Conservation (phyloP, 2,329 filamentous ascomycete species). For the Curvularia eragrostidis region DNA sequence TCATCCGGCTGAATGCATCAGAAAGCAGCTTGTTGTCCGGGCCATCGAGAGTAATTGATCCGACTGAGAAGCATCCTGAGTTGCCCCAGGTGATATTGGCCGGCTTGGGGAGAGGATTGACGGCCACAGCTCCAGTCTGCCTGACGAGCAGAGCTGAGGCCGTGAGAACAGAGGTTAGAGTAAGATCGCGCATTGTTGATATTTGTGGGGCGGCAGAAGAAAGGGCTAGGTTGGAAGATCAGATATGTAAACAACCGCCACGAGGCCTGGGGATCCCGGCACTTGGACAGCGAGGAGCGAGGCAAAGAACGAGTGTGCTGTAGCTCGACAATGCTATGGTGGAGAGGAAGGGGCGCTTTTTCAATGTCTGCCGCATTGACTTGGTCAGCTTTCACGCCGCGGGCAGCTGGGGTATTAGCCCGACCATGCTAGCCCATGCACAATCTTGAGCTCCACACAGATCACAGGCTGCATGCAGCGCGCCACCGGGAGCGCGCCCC, state of each 20-base stretch:
- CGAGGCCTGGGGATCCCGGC: not conserved
- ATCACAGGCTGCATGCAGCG: slow-evolving; percentile 13
- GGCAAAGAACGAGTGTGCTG: slow-evolving; percentile 13
- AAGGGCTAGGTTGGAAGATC: not conserved
- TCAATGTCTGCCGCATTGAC: slow-evolving; percentile 25
- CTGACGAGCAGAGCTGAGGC: slow-evolving; percentile 46
- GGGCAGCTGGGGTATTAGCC: slow-evolving; percentile 26
- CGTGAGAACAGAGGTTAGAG: slow-evolving; percentile 41
- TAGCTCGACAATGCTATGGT: slow-evolving; percentile 7
- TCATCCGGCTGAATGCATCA: slow-evolving; percentile 60
- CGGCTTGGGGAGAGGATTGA: slow-evolving; percentile 63
- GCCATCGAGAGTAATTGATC: slow-evolving; percentile 50
- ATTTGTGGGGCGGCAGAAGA: slow-evolving; percentile 6
- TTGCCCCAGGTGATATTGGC: slow-evolving; percentile 61
- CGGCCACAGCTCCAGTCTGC: slow-evolving; percentile 55
- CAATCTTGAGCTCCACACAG: slow-evolving; percentile 3
- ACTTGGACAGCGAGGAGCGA: slow-evolving; percentile 3
- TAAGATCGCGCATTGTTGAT: slow-evolving; percentile 40
- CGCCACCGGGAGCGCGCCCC: slow-evolving; percentile 19
- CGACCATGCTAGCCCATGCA: slow-evolving; percentile 19
- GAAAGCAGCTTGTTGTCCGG: slow-evolving; percentile 46
- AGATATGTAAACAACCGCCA: not conserved
- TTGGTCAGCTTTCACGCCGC: slow-evolving; percentile 5
- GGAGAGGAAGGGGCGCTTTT: slow-evolving; percentile 28
- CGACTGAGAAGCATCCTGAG: slow-evolving; percentile 57